Evolutionary conservation across 2,329 filamentous ascomycete species (phyloP), one percentile per base, ranked within the genome.

Genomic region (Scedosporium apiospermum): DNA sequence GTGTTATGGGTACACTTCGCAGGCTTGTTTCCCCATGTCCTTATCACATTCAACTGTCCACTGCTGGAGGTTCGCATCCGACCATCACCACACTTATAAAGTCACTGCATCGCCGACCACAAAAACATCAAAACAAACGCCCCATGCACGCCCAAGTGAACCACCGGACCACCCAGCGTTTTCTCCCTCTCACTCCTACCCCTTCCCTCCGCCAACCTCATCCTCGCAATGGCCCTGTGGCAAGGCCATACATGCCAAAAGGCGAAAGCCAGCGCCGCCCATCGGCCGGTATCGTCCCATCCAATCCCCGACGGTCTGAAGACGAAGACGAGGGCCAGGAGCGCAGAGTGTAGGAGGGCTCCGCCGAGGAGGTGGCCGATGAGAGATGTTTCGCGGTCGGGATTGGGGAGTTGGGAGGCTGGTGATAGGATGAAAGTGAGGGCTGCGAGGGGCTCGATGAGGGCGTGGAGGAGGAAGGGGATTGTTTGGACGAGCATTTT

Each of bases 221-320:
- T 69, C 46, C 75, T 72, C 16, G 68, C 65, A 10, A 68, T 71
- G 0, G 81, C 81, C 41, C 81, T 72, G 58, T 75, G 71, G 34
- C 73, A 75, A 2, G 81, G 81, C 71, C 77, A 82, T 1, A 76
- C 49, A 63, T 83, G 81, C 70, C 81, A 83, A 23, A 75, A 75
- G 0, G 75, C 78, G 64, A 83, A 70, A 0, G 77, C 74, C 0
- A 73, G 65, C 0, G 76, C 75, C 1, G 78, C 65, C 21, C 74
- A 65, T 6, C 73, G 70, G 3, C 69, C 68, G 0, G 72, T 70
- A 3, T 70, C 62, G 65, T 76, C 71, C 60, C 60, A 61, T n/a
- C 18, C 53, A 14, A 14, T 38, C 6, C 18, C 26, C 16, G 16
- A 55, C 74, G 68, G 67, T 2, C 72, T 70, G 4, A 67, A 58